Conservation (phyloP, 345 rosid species). For the Lumnitzera racemosa region DNA sequence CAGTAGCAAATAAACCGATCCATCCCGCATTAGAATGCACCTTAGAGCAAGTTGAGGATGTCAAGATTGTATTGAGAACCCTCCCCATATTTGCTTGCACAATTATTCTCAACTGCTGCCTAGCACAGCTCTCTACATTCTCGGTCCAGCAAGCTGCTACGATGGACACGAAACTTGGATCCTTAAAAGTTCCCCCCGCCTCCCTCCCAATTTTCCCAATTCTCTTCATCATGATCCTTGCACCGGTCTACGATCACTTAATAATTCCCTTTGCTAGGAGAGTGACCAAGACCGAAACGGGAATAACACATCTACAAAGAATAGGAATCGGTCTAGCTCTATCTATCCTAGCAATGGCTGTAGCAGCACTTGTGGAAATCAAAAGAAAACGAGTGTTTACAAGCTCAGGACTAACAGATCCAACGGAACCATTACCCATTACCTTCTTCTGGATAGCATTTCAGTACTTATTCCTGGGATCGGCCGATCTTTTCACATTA, state of each 20-base stretch:
- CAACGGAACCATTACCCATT: slow-evolving; percentile 13
- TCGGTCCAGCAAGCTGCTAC: slow-evolving; percentile 24
- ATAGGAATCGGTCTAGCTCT: slow-evolving; percentile 23
- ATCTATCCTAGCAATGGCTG: slow-evolving; percentile 19
- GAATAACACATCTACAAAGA: slow-evolving; percentile 23
- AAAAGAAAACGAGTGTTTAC: slow-evolving; percentile 15
- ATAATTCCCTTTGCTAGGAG: slow-evolving; percentile 18
- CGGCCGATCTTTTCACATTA: slow-evolving; percentile 21
- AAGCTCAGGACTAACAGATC: background rate
- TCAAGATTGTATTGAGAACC: slow-evolving; percentile 16
- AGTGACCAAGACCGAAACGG: slow-evolving; percentile 17
- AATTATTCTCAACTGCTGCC: slow-evolving; percentile 18
- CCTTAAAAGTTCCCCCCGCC: slow-evolving; percentile 24
- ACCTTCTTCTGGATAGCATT: slow-evolving; percentile 23
- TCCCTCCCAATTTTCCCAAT: slow-evolving; percentile 21
- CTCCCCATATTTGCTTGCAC: slow-evolving; percentile 25
- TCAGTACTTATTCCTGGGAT: slow-evolving; percentile 24
- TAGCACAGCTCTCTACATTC: slow-evolving; percentile 23
- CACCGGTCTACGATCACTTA: slow-evolving; percentile 18
- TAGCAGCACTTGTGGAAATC: slow-evolving; percentile 22
- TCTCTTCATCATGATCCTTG: slow-evolving; percentile 17
- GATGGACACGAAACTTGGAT: slow-evolving; percentile 22
- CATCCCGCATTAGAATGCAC: slow-evolving; percentile 11
- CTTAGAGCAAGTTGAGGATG: slow-evolving; percentile 20
- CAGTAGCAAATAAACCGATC: slow-evolving; percentile 6